Conservation (phyloP, 495 filamentous ascomycete genomes). For the Penicillium goetzii region DNA sequence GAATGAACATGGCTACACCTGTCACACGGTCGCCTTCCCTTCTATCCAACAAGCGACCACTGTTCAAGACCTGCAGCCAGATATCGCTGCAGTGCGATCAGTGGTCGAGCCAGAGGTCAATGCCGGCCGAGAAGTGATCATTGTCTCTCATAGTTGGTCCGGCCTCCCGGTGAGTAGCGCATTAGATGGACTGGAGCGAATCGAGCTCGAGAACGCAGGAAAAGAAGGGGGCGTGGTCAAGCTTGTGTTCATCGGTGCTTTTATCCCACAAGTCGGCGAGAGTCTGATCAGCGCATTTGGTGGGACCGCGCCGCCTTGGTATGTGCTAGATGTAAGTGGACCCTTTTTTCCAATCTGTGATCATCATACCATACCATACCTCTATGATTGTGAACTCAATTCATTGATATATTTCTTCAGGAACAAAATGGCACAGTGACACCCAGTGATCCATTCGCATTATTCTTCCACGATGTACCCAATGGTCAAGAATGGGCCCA, state of each 20-base stretch:
- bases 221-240: slow-evolving; percentile 49
- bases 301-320: slow-evolving; percentile 40
- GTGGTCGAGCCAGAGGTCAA: slow-evolving; percentile 32
- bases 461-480: slow-evolving; percentile 47
- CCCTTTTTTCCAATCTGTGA: neutral
- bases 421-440: slow-evolving; percentile 34
- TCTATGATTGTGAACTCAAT: neutral
- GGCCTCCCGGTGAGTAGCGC: slow-evolving; percentile 55
- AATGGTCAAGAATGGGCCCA: slow-evolving; percentile 38
- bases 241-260: slow-evolving; percentile 49
- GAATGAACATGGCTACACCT: slow-evolving; percentile 23
- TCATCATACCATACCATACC: neutral
- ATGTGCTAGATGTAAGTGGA: slow-evolving; percentile 40
- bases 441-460: slow-evolving; percentile 30
- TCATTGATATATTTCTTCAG: slow-evolving; percentile 16
- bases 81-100: slow-evolving; percentile 35
- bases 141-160: slow-evolving; percentile 53
- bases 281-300: slow-evolving; percentile 43
- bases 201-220: slow-evolving; percentile 34
- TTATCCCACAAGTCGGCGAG: slow-evolving; percentile 42
- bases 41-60: slow-evolving; percentile 35
- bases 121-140: slow-evolving; percentile 39
- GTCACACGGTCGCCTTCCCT: slow-evolving; percentile 37
- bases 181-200: slow-evolving; percentile 49
- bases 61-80: slow-evolving; percentile 33